These are phyloP conservation scores for Arthrobotrys sinensis DNA, from an alignment of 2,329 filamentous ascomycete species.

Conservation along the genomic window DNA sequence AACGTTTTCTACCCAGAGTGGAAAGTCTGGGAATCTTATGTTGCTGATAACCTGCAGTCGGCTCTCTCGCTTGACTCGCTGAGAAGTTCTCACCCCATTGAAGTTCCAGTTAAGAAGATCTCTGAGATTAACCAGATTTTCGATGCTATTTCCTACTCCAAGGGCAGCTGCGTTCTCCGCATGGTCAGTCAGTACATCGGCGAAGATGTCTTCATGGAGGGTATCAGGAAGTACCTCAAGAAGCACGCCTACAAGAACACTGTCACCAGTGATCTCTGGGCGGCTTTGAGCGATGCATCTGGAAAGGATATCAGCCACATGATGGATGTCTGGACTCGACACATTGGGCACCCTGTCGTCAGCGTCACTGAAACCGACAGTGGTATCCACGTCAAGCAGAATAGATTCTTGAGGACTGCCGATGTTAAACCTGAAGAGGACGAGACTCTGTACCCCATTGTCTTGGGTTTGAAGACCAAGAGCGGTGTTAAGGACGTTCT, in stretches of 20 bases:
- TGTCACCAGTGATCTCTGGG: constrained; percentile 87
- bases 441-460: constrained; percentile 87
- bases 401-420: constrained; percentile 91
- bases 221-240: constrained; percentile 90
- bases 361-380: constrained; percentile 81
- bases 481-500: constrained; percentile 84
- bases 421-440: constrained; percentile 96
- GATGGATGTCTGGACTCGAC: constrained; percentile 97
- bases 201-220: constrained; percentile 92
- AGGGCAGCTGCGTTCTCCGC: constrained; percentile 93
- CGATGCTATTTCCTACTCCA: constrained; percentile 96
- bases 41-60: constrained; percentile 90
- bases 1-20: constrained; percentile 97
- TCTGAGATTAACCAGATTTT: constrained; percentile 99
- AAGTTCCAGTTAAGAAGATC: constrained; percentile 93
- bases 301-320: constrained; percentile 91
- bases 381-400: constrained; percentile 90
- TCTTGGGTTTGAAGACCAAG: constrained; percentile 86
- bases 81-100: constrained; percentile 94
- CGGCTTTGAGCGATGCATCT: constrained; percentile 86
- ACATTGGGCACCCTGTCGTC: constrained; percentile 92
- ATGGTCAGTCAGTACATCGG: constrained; percentile 98
- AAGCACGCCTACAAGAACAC: constrained; percentile 98
- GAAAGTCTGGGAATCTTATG: constrained; percentile 97
- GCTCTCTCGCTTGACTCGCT: constrained; percentile 90